These are phyloP conservation scores for Blastocrithidia nonstop DNA, from an alignment of 208 protist genomes.

Conservation along the genomic window DNA sequence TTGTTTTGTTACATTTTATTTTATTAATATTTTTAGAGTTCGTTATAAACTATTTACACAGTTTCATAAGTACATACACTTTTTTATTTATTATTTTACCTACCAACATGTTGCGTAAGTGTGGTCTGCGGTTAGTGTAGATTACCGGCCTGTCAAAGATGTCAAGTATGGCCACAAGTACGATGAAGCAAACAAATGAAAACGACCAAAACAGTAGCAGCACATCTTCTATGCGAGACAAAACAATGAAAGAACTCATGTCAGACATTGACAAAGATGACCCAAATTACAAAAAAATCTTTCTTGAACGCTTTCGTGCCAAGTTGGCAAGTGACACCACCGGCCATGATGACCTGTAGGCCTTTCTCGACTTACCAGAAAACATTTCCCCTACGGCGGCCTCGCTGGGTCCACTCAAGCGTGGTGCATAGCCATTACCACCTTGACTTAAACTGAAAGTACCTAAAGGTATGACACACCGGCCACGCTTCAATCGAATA, in stretches of 20 bases:
- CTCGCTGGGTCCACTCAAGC: slow-evolving; percentile 59
- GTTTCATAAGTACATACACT: neutral
- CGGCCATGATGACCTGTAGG: slow-evolving; percentile 58
- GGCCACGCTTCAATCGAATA: slow-evolving; percentile 69
- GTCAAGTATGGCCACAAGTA: too few species aligned
- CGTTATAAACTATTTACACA: neutral
- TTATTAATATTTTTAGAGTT: neutral
- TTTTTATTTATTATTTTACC: too few species aligned
- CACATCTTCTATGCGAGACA: too few species aligned
- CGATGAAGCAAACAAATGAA: too few species aligned
- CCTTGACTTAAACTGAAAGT: slow-evolving; percentile 88
- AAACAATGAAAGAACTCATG: slow-evolving; percentile 9
- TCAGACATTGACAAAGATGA: slow-evolving; percentile 20
- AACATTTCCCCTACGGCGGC: slow-evolving; percentile 34
- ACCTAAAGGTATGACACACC: slow-evolving; percentile 63
- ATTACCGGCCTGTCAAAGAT: too few species aligned
- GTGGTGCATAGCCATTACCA: slow-evolving; percentile 71
- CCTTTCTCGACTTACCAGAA: slow-evolving; percentile 67
- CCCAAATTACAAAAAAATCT: slow-evolving; percentile 49
- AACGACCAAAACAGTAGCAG: too few species aligned
- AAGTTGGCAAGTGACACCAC: slow-evolving; percentile 40
- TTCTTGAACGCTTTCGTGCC: slow-evolving; percentile 58
- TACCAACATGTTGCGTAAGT: too few species aligned
- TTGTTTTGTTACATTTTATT: slow-evolving; percentile 5
- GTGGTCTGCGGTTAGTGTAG: too few species aligned